Evolutionary conservation across 805 yeast genomes (phyloP).

Genomic region (Cyberlindnera veronae): DNA sequence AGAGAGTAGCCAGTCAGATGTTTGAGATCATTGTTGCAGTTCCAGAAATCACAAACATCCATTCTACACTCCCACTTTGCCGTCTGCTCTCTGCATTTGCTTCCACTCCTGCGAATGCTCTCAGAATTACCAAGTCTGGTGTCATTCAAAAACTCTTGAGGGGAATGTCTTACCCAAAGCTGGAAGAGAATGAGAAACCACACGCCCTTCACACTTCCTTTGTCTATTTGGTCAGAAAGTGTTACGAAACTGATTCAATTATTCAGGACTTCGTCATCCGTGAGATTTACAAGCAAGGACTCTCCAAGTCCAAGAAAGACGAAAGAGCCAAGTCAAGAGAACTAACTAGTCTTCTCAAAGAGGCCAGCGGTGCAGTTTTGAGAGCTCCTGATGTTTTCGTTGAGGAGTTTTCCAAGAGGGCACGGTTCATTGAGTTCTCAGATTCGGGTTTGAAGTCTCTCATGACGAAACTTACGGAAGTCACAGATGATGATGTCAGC

Average conservation of each 20-base stretch:
- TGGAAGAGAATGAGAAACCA: constrained; percentile 34
- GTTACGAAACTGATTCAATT: constrained; percentile 58
- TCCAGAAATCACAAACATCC: constrained; percentile 37
- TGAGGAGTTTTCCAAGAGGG: constrained; percentile 39
- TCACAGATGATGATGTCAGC: constrained; percentile 21
- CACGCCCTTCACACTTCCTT: constrained; percentile 45
- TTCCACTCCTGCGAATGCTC: constrained; percentile 38
- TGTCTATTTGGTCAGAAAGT: constrained; percentile 57
- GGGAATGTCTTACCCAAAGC: constrained; percentile 33
- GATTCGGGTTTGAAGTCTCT: constrained; percentile 31
- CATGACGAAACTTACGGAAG: constrained; percentile 22
- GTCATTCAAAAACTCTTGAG: constrained; percentile 45
- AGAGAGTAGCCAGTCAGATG: constrained; percentile 30
- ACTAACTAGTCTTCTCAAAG: constrained; percentile 44
- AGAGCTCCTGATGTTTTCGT: constrained; percentile 48
- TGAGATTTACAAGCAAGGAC: constrained; percentile 47
- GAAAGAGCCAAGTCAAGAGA: constrained; percentile 38
- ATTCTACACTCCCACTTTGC: constrained; percentile 51
- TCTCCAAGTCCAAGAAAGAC: constrained; percentile 29
- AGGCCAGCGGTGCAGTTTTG: constrained; percentile 42
- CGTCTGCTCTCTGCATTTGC: constrained; percentile 54
- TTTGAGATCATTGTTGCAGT: constrained; percentile 43
- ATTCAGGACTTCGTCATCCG: constrained; percentile 46
- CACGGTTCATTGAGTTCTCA: constrained; percentile 43
- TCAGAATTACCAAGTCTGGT: constrained; percentile 42